Percentiles rank a stretch among this genome's conserved stretches.
Conservation (phyloP, 768 basidiomycete genomes). For the Macrolepiota albuminosa region DNA sequence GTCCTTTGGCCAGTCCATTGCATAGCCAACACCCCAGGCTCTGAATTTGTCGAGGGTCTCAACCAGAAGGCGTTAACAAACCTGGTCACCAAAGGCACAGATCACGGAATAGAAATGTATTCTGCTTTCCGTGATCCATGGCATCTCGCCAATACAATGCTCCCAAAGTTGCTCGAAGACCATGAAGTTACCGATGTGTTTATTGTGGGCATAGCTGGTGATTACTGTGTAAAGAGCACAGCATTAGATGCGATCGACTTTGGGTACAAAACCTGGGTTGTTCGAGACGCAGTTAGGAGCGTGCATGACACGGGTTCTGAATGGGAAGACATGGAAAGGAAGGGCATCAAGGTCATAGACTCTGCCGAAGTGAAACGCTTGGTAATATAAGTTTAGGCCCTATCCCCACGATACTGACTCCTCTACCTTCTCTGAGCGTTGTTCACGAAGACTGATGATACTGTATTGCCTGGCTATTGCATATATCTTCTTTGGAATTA, state of each 20-base stretch:
- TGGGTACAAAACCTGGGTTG: slow-evolving; percentile 46
- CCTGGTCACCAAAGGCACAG: slow-evolving; percentile 49
- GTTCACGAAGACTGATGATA: neutral
- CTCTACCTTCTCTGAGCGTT: neutral
- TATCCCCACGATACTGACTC: neutral
- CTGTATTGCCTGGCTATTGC: neutral
- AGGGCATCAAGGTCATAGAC: slow-evolving; percentile 29
- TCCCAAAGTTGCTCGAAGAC: slow-evolving; percentile 37
- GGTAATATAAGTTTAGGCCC: slow-evolving; percentile 1
- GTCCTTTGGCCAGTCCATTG: slow-evolving; percentile 84
- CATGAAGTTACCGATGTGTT: slow-evolving; percentile 53
- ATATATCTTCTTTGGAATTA: neutral
- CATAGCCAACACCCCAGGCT: slow-evolving; percentile 53
- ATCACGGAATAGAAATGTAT: slow-evolving; percentile 67
- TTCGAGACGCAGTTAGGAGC: slow-evolving; percentile 44
- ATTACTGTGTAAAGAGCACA: slow-evolving; percentile 68
- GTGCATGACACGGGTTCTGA: slow-evolving; percentile 28
- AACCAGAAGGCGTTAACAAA: slow-evolving; percentile 33
- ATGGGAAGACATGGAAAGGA: slow-evolving; percentile 32
- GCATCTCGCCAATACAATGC: slow-evolving; percentile 40
- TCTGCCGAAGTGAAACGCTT: slow-evolving; percentile 23
- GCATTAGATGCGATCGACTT: slow-evolving; percentile 49
- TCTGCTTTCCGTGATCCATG: slow-evolving; percentile 72
- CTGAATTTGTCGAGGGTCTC: slow-evolving; percentile 56
- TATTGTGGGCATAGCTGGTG: slow-evolving; percentile 67